Base-by-base conservation (phyloP, 805 yeast genomes). In the Metahyphopichia silvanorum region DNA sequence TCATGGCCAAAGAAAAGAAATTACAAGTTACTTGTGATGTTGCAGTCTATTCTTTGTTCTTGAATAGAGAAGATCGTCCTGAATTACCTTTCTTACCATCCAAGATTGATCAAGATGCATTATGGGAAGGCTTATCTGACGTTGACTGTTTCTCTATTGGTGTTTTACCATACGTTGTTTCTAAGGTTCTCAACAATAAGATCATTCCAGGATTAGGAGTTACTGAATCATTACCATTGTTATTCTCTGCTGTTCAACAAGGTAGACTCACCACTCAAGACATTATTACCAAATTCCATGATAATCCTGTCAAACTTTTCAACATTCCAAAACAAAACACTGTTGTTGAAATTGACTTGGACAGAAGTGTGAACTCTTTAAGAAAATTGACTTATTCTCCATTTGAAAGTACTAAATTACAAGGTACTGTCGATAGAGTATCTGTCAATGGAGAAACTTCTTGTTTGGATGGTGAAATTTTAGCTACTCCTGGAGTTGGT, bases 121-220 rank as follows among this genome's bases (percentile, higher is more conserved):
- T 91, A 47, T 89, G 97, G 97, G 77, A 69, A 28, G 74, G 77
- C 54, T 60, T 91, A 45, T 73, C 65, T 19, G 67, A 72, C 27
- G 74, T 91, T 54, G 98, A 91, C 64, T 84, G 88, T 45, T 86
- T 91, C 71, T 79, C 95, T 14, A 69, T 89, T 45, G 97, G 97
- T 43, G 70, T 74, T 25, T 57, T 84, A 42, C 96, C 96, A 49
- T 73, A 82, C 31, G 67, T 74, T 41, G 66, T 89, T 35, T 86
- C 95, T 27, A 61, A 73, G 49, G 79, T 77, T 42, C 64, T 76
- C 38, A 83, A 84, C 30, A 58, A 78, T 48, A 67, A 74, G 32
- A 71, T 76, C 36, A 67, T 67, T 27, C 76, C 89, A 23, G 96
- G 93, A 40, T 65, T 79, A 39, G 96, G 95, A 50, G 71, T 86